A percentile compares a stretch with the other conserved stretches of the same genome.
phyloP scores from a whole-genome alignment of 805 yeast genomes.

The Lachancea waltii region DNA sequence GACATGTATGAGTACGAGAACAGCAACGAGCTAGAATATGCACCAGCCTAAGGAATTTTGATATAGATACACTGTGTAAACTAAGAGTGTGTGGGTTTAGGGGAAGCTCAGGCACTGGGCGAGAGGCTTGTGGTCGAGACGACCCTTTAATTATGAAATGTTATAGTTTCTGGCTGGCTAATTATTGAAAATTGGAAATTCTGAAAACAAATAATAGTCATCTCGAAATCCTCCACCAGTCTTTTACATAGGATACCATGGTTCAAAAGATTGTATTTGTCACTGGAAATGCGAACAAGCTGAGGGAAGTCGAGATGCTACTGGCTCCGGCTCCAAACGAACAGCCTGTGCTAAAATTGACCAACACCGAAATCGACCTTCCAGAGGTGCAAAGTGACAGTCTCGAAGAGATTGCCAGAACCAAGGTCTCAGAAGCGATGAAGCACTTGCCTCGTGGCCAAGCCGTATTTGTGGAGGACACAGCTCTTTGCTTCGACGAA shows the following conservation, averaged over 20 bases:
- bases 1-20: slow-evolving; percentile 98
- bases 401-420: slow-evolving; percentile 70
- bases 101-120: no score
- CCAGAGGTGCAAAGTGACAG: slow-evolving; percentile 87
- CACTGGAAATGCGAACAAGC: slow-evolving; percentile 85
- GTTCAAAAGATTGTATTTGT: slow-evolving; percentile 51
- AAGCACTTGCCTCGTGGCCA: slow-evolving; percentile 50
- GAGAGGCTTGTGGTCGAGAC: no score
- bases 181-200: no score
- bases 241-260: slow-evolving; percentile 1
- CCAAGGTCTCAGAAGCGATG: slow-evolving; percentile 67
- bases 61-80: neutral
- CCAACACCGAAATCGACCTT: slow-evolving; percentile 66
- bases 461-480: slow-evolving; percentile 92
- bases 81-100: no score
- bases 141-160: no score
- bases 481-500: slow-evolving; percentile 80
- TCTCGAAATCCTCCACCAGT: neutral
- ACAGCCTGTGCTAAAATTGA: slow-evolving; percentile 35
- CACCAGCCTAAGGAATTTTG: slow-evolving; percentile 29
- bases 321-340: slow-evolving; percentile 40
- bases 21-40: slow-evolving; percentile 75
- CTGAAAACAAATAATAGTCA: no score
- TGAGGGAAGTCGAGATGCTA: slow-evolving; percentile 76
- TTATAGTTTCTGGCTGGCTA: no score